A percentile compares a stretch with the other conserved stretches of the same genome.
Conservation (phyloP, 2,329 filamentous ascomycete species). For the Venturiaceae sp. region DNA sequence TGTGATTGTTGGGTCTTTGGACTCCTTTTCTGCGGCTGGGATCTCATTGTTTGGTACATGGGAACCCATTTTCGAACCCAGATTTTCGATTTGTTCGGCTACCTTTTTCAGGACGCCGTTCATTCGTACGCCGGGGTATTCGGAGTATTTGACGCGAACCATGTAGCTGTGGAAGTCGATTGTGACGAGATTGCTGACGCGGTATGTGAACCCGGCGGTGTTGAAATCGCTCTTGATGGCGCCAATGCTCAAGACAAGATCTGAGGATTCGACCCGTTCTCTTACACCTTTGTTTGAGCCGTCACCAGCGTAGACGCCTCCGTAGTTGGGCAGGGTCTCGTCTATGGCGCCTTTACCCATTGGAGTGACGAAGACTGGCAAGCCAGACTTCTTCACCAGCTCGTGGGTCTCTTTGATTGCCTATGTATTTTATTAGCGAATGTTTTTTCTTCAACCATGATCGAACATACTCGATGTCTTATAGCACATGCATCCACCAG, state of each 20-base stretch:
- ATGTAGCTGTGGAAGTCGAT: conserved; percentile 73
- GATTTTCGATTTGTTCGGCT: conserved; percentile 44
- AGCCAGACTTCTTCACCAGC: conserved; percentile 60
- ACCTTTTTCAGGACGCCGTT: conserved; percentile 67
- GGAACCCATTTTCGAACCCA: conserved; percentile 41
- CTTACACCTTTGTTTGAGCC: conserved; percentile 59
- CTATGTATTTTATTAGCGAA: neutral
- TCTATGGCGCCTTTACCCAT: conserved; percentile 84
- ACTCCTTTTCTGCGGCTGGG: conserved; percentile 23
- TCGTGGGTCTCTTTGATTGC: conserved; percentile 63
- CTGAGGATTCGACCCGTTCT: conserved; percentile 55
- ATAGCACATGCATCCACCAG: conserved; percentile 78
- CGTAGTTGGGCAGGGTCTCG: conserved; percentile 65
- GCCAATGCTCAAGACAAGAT: conserved; percentile 63
- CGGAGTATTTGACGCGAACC: conserved; percentile 65
- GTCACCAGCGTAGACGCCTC: conserved; percentile 76
- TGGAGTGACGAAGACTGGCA: conserved; percentile 79
- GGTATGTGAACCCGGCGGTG: conserved; percentile 73
- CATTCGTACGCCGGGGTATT: conserved; percentile 71
- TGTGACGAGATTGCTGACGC: conserved; percentile 63
- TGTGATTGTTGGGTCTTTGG: conserved; percentile 40
- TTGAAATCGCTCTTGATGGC: conserved; percentile 70
- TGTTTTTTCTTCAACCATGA: neutral
- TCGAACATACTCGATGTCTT: conserved; percentile 48
- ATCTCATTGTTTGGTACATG: conserved; percentile 46